Evolutionary conservation across 352 stramenopile genomes (phyloP).

Genomic region (Peronospora belbahrii): DNA sequence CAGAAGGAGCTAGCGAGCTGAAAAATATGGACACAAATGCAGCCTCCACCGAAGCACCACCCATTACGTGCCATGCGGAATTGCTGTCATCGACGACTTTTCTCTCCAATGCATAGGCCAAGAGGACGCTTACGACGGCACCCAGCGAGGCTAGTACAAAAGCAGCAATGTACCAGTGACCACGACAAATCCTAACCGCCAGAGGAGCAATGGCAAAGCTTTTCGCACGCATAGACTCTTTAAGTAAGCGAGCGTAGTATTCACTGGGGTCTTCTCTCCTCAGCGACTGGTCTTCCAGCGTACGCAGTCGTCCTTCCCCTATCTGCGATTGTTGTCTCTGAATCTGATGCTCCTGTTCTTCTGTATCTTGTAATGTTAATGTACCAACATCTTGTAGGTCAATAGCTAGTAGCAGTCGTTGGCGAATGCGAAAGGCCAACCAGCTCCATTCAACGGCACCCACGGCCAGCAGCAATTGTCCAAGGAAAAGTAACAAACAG

Average conservation of each 20-base stretch:
- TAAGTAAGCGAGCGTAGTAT: conserved; percentile 17
- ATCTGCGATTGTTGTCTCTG: conserved; percentile 2
- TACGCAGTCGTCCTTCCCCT: conserved; percentile 13
- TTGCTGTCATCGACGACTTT: conserved; percentile 18
- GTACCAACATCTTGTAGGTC: conserved; percentile 9
- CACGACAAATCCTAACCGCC: conserved; percentile 22
- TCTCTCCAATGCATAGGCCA: conserved; percentile 23
- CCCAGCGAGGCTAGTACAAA: conserved; percentile 20
- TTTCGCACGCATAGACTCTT: conserved; percentile 20
- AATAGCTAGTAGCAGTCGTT: conserved; percentile 33
- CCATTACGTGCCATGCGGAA: conserved; percentile 28
- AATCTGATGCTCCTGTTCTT: neutral
- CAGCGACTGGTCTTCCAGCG: conserved; percentile 13
- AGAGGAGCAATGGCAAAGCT: conserved; percentile 25
- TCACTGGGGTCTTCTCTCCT: conserved; percentile 23
- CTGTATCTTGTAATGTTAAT: neutral
- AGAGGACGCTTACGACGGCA: conserved; percentile 9
- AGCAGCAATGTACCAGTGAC: conserved; percentile 24
- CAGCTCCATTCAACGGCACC: conserved; percentile 43
- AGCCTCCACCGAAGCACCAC: conserved; percentile 22
- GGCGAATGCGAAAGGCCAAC: conserved; percentile 40
- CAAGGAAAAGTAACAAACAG: conserved; percentile 37
- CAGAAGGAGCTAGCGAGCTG: conserved; percentile 30
- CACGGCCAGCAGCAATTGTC: conserved; percentile 30
- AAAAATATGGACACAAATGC: conserved; percentile 27